Percentiles rank a stretch among this genome's conserved stretches.
These are phyloP conservation scores for Fusarium nodosum DNA, from an alignment of 2,329 filamentous ascomycete species.

Conservation along the genomic window DNA sequence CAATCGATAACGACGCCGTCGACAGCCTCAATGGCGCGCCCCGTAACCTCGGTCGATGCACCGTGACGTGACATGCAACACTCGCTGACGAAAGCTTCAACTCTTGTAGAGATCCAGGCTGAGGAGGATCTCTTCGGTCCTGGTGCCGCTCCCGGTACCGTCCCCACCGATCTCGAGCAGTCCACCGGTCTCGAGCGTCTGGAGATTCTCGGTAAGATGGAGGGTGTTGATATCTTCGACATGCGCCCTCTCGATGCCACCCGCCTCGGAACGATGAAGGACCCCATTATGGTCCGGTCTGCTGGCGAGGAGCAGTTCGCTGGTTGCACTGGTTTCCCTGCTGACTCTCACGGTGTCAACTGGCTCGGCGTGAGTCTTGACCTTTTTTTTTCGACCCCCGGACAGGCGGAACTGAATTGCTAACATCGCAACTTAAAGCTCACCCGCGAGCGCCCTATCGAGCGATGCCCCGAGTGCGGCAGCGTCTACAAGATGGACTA, in stretches of 20 bases:
- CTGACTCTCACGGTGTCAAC: constrained; percentile 88
- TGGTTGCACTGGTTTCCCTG: constrained; percentile 95
- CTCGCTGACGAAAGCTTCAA: constrained; percentile 41
- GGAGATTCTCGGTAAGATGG: constrained; percentile 99
- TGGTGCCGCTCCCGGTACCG: constrained; percentile 83
- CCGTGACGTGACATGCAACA: constrained; percentile 31
- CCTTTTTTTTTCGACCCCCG: constrained; percentile 16
- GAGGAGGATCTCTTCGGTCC: constrained; percentile 87
- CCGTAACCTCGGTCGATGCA: constrained; percentile 47
- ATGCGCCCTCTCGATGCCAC: constrained; percentile 96
- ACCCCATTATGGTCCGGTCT: constrained; percentile 92
- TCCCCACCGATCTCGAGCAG: constrained; percentile 96
- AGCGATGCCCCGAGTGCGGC: constrained; percentile 97
- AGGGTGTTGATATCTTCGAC: constrained; percentile 97
- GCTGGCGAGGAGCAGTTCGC: constrained; percentile 96
- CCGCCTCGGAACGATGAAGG: constrained; percentile 88
- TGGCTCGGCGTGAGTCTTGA: constrained; percentile 84
- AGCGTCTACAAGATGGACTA: constrained; percentile 99
- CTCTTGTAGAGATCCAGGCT: constrained; percentile 79
- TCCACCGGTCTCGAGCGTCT: constrained; percentile 97
- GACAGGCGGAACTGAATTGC: constrained; percentile 35
- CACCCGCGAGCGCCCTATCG: constrained; percentile 88
- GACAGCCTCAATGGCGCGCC: constrained; percentile 26
- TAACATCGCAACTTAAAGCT: constrained; percentile 69
- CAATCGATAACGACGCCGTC: constrained; percentile 35